Evolutionary conservation across 1,284 basidiomycete genomes (phyloP), one percentile per base, ranked within the genome.

Genomic region (Xanthoconium separans): DNA sequence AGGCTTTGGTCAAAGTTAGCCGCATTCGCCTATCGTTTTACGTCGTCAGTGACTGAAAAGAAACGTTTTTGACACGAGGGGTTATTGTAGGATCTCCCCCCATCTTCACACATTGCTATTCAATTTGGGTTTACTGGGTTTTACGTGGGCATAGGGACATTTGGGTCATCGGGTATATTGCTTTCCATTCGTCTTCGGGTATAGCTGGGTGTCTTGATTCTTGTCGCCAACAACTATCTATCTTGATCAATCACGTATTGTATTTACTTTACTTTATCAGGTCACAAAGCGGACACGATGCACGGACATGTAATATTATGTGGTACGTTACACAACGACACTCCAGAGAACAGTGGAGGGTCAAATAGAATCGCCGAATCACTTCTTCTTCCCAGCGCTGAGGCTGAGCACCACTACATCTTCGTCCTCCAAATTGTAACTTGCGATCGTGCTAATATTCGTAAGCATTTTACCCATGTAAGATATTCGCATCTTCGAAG

Each of bases 381-480:
- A 87, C 73, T 82, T 89, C 71, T 87, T 89, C 75, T 84, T 91
- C 62, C 79, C 77, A 61, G 92, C 89, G 62, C 86, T 83, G 44
- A 96, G 77, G 56, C 81, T 86, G 60, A 95, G 78, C 22, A 85
- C 80, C 22, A 97, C 70, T 51, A 83, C 55, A 67, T 96, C 94
- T 60, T 93, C 94, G 57, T 94, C 91, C 69, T 94, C 93, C 61
- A 97, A 68, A 67, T 97, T 97, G 66, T 92, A 89, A 60, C 79
- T 83, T 27, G 93, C 94, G 60, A 97, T 82, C 49, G 91, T 87
- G 57, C 83, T 85, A 54, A 80, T 78, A 71, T 96, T 97, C 55
- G 89, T 92, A 64, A 96, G 79, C 77, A 93, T 88, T 73, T 91
- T 93, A 43, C 85, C 85, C 55, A 77, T 73, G 68, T 87, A 92